A percentile compares a stretch with the other conserved stretches of the same genome.
These are phyloP conservation scores for Rhizophagus clarus DNA, from an alignment of 192 early-diverging fungal genomes.

Conservation along the genomic window DNA sequence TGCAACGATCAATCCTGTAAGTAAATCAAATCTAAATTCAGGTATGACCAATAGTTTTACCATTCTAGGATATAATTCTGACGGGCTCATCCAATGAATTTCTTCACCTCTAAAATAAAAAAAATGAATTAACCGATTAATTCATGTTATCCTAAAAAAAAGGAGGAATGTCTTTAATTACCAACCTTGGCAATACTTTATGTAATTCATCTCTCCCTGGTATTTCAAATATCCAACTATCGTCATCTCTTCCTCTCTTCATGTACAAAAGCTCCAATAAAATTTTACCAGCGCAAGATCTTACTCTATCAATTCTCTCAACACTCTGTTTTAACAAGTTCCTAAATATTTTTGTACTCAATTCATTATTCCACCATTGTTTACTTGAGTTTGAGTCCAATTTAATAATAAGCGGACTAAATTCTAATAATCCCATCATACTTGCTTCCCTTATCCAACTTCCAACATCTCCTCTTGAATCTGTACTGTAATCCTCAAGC, in stretches of 20 bases:
- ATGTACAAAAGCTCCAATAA: constrained; percentile 55
- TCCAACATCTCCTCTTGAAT: constrained; percentile 94
- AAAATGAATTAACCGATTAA: not conserved
- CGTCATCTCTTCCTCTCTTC: constrained; percentile 12
- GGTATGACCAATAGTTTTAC: constrained; percentile 54
- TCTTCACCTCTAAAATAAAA: constrained; percentile 34
- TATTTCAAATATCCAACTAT: constrained; percentile 26
- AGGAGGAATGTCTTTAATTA: not conserved
- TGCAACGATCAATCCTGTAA: constrained; percentile 72
- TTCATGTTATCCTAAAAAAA: constrained; percentile 21
- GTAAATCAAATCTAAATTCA: constrained; percentile 58
- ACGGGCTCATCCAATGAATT: constrained; percentile 64
- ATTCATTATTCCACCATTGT: constrained; percentile 44
- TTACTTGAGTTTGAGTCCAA: constrained; percentile 31
- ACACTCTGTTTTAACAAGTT: constrained; percentile 74
- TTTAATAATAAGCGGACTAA: constrained; percentile 45
- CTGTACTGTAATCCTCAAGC: constrained; percentile 82
- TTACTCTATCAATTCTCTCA: constrained; percentile 91
- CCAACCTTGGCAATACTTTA: constrained; percentile 34
- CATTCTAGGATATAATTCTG: constrained; percentile 66
- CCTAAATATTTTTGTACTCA: constrained; percentile 44
- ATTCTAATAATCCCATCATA: constrained; percentile 59
- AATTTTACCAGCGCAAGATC: constrained; percentile 69
- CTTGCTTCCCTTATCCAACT: constrained; percentile 85
- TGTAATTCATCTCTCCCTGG: constrained; percentile 33